Conservation (phyloP, 768 basidiomycete species). For the Naganishia vishniacii region DNA sequence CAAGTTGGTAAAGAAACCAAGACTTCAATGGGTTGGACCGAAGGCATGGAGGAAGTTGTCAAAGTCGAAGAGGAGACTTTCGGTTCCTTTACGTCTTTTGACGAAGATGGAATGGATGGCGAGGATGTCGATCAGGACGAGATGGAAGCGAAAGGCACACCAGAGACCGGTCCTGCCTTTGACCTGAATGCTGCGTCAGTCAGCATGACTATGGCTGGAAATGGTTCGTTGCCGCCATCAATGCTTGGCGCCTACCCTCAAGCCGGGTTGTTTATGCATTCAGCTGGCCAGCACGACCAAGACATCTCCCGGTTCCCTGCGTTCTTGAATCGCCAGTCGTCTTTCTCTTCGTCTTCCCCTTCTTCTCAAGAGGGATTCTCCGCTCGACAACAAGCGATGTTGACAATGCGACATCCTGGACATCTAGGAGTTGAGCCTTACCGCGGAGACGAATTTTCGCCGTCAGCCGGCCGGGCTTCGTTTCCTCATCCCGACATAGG, state of each 20-base stretch:
- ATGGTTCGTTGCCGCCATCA: neutral
- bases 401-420: slow-evolving; percentile 8
- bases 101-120: slow-evolving; percentile 36
- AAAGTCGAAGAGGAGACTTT: slow-evolving; percentile 45
- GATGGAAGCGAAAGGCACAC: slow-evolving; percentile 26
- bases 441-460: neutral
- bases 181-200: slow-evolving; percentile 1
- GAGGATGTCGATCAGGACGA: slow-evolving; percentile 30
- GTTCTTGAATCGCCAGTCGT: slow-evolving; percentile 18
- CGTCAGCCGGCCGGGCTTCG: neutral
- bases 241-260: slow-evolving; percentile 12
- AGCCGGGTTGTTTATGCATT: slow-evolving; percentile 18
- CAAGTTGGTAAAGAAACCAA: slow-evolving; percentile 61
- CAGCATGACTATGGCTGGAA: slow-evolving; percentile 11
- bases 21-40: slow-evolving; percentile 36
- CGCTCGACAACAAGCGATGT: slow-evolving; percentile 4
- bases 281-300: slow-evolving; percentile 35
- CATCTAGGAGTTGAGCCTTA: neutral
- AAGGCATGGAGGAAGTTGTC: slow-evolving; percentile 42
- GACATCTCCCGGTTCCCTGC: slow-evolving; percentile 30
- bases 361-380: slow-evolving; percentile 8
- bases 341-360: slow-evolving; percentile 3
- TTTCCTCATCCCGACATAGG: slow-evolving; percentile 1
- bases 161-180: slow-evolving; percentile 14
- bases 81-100: slow-evolving; percentile 40